A percentile compares a stretch with the other conserved stretches of the same genome.
Conservation (phyloP, 768 basidiomycete species). For the Termitomyces titanicus region DNA sequence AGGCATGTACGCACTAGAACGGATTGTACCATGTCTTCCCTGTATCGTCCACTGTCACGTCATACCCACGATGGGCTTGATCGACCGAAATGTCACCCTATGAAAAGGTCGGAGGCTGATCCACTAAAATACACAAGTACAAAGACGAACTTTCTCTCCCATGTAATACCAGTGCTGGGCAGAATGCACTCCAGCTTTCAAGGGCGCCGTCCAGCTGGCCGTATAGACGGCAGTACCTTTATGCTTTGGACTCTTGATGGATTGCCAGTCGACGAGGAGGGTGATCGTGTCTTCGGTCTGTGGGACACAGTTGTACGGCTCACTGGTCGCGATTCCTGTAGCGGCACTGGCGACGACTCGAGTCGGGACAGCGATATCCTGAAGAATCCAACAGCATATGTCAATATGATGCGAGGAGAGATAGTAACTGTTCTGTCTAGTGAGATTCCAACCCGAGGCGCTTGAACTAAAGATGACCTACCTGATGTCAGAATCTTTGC, state of each 20-base stretch:
- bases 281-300: slow-evolving; percentile 95
- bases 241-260: slow-evolving; percentile 67
- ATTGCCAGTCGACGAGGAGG: slow-evolving; percentile 92
- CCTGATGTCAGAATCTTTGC: slow-evolving; percentile 93
- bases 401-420: slow-evolving; percentile 95
- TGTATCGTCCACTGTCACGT: slow-evolving; percentile 79
- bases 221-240: slow-evolving; percentile 89
- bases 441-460: slow-evolving; percentile 6
- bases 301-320: slow-evolving; percentile 83
- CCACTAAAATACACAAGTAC: neutral
- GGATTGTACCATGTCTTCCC: slow-evolving; percentile 89
- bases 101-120: slow-evolving; percentile 8
- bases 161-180: slow-evolving; percentile 95
- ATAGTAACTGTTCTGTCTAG: slow-evolving; percentile 63
- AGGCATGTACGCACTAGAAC: slow-evolving; percentile 64
- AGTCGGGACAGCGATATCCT: slow-evolving; percentile 71
- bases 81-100: slow-evolving; percentile 91
- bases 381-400: slow-evolving; percentile 82
- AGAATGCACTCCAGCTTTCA: slow-evolving; percentile 86
- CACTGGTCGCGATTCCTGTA: slow-evolving; percentile 85
- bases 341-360: slow-evolving; percentile 90
- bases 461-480: slow-evolving; percentile 13
- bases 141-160: slow-evolving; percentile 69
- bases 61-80: slow-evolving; percentile 93
- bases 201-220: slow-evolving; percentile 91